A percentile compares a stretch with the other conserved stretches of the same genome.
Evolutionary conservation across 352 stramenopile species (phyloP).

Genomic region (Phytophthora litchii): DNA sequence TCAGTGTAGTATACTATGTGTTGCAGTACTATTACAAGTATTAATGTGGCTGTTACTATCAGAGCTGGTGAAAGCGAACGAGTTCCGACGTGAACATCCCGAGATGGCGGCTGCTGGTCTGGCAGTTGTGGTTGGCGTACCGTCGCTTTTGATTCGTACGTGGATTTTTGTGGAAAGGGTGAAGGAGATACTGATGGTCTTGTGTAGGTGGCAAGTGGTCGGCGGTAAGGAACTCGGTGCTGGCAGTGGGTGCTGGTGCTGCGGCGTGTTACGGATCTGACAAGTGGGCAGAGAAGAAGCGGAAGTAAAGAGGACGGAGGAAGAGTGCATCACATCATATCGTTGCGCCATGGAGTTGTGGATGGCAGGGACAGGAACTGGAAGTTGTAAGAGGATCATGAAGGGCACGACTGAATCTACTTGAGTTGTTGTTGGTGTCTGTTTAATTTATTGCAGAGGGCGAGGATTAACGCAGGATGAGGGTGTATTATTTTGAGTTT

Average conservation of each 20-base stretch:
- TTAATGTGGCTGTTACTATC: constrained; percentile 10
- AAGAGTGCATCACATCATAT: constrained; percentile 28
- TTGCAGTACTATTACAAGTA: constrained; percentile 4
- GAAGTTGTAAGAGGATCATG: constrained; percentile 35
- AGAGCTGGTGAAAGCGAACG: constrained; percentile 79
- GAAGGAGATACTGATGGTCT: constrained; percentile 5
- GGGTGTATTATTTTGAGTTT: constrained; percentile 7
- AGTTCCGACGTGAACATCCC: constrained; percentile 76
- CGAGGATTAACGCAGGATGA: background rate
- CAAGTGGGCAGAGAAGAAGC: constrained; percentile 61
- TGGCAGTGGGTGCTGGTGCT: constrained; percentile 63
- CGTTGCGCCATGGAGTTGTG: constrained; percentile 10
- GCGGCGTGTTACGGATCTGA: constrained; percentile 64
- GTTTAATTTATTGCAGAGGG: constrained; percentile 1
- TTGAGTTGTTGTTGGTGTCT: constrained; percentile 5
- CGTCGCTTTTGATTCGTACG: constrained; percentile 74
- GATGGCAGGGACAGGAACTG: constrained; percentile 10
- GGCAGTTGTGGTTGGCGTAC: constrained; percentile 58
- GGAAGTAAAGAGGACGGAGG: constrained; percentile 33
- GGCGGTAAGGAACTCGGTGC: constrained; percentile 64
- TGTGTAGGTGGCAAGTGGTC: constrained; percentile 64
- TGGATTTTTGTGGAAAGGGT: constrained; percentile 13
- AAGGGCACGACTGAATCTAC: constrained; percentile 17
- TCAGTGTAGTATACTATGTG: constrained; percentile 18
- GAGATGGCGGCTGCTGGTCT: constrained; percentile 65